Conservation (phyloP, 345 rosid genomes). For the Syzygium jambos region DNA sequence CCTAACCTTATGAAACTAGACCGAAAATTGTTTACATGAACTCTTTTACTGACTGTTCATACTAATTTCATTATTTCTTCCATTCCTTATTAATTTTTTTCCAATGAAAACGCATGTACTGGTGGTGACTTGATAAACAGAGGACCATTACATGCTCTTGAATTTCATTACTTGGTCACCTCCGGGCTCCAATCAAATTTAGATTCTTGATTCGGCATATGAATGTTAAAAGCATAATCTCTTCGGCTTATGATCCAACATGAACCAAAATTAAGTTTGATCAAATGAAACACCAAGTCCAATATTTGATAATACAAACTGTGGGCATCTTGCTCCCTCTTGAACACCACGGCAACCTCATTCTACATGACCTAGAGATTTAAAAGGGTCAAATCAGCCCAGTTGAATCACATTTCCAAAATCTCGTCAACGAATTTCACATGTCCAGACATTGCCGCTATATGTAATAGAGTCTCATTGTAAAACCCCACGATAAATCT, state of each 20-base stretch:
- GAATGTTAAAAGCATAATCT: neutral
- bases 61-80: neutral
- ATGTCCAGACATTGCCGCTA: neutral
- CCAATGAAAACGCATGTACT: too few species aligned
- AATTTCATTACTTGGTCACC: neutral
- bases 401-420: neutral
- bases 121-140: too few species aligned
- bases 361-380: neutral
- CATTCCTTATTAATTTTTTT: too few species aligned
- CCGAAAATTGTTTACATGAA: too few species aligned
- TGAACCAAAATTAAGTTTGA: neutral
- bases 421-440: neutral
- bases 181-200: neutral
- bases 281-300: neutral
- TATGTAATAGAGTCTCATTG: neutral
- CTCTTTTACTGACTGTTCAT: neutral
- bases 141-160: too few species aligned
- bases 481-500: neutral
- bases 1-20: too few species aligned
- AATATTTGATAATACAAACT: neutral
- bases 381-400: neutral
- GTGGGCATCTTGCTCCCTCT: accelerated
- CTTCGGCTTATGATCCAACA: neutral
- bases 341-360: neutral
- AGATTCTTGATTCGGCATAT: neutral